phyloP scores from a whole-genome alignment of 1,284 basidiomycete genomes.

The Leccinum laetum region DNA sequence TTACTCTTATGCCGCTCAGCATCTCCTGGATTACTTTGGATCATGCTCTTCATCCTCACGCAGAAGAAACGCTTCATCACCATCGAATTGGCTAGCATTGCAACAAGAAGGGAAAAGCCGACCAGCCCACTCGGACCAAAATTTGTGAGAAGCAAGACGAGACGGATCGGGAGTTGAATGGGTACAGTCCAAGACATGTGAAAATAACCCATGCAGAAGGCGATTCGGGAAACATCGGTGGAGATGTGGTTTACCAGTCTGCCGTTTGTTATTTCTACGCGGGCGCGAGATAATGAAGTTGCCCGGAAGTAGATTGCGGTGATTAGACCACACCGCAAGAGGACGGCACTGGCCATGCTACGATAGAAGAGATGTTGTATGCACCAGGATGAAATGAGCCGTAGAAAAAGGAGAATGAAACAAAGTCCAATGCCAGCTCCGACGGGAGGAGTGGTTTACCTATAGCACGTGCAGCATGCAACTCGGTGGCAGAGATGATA shows the following conservation, averaged over 20 bases:
- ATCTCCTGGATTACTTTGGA: slow-evolving; percentile 84
- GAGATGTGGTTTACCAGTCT: not conserved
- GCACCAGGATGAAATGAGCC: no score
- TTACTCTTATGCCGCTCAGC: slow-evolving; percentile 83
- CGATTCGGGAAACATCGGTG: not conserved
- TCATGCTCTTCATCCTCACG: slow-evolving; percentile 77
- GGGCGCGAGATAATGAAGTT: not conserved
- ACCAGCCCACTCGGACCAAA: no score
- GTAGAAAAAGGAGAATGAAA: no score
- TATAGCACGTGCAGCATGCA: no score
- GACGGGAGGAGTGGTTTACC: no score
- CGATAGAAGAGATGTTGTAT: not conserved
- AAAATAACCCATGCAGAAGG: not conserved
- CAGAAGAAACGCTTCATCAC: slow-evolving; percentile 79
- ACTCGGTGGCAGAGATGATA: slow-evolving; percentile 49
- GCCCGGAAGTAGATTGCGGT: not conserved
- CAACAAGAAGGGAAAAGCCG: slow-evolving; percentile 29
- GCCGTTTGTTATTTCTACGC: not conserved
- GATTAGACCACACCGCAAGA: not conserved
- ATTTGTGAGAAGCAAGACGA: no score
- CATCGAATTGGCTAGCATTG: slow-evolving; percentile 27
- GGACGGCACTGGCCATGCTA: not conserved
- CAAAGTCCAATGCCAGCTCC: no score
- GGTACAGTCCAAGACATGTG: not conserved
- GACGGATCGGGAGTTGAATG: slow-evolving; percentile 28